Evolutionary conservation across 768 basidiomycete genomes (phyloP), one percentile per base, ranked within the genome.

Genomic region (Phylloporus sp.): DNA sequence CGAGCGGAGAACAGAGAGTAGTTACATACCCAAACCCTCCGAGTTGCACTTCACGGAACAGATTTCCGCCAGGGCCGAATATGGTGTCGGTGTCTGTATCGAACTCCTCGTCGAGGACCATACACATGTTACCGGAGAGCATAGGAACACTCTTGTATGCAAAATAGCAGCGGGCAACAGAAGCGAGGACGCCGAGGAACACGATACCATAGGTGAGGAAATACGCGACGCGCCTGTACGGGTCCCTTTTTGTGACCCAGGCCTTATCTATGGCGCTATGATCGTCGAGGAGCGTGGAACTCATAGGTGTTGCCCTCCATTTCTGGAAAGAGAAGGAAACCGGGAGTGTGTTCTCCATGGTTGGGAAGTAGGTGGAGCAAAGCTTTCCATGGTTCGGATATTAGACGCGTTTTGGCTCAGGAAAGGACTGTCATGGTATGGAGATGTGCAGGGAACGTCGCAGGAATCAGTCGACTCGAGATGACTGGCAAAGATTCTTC

Each of bases 51-150:
- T 94, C 90, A 27, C 80, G 79, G 58, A 78, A 73, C 78, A 89
- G 91, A 3, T 78, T 79, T 32, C 77, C 76, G 23, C 74, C 72
- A 8, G 73, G 62, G 15, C 86, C 81, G 58, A 87, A 82, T 13
- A 80, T 76, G 7, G 65, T 65, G 24, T 73, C 63, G 34, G 79
- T 77, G 68, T 76, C 72, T 57, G 77, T 73, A 32, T 68, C 52
- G 59, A 93, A 94, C 55, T 91, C 74, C 60, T 94, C 91, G 38
- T 87, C 79, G 54, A 94, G 70, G 7, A 92, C 81, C 16, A 86
- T 69, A 56, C 87, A 88, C 28, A 85, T 58, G 68, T 64, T 73
- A 20, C 62, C 73, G 0, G 15, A 70, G 56, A 88, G 77, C 40
- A 80, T 66, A n/a, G 71, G 71, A 2, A 85, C 84, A 60, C 74